Conservation (phyloP, 1,139 yeast species). For the Taiozyma sp. region DNA sequence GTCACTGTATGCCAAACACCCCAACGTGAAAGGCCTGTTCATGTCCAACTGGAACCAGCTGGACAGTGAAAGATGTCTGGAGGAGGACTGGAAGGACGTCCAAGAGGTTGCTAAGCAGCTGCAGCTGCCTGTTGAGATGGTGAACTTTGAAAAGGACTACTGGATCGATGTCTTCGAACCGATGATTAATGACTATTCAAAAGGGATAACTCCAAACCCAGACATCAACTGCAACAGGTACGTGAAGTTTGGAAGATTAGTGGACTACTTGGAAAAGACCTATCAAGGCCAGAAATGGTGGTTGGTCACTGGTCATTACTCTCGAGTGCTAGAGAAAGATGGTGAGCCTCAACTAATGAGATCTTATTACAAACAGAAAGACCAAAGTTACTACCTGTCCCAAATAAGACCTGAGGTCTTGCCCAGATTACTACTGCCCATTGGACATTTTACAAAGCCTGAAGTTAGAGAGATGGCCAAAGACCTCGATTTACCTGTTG, state of each 20-base stretch:
- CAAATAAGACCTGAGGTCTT: conserved; percentile 50
- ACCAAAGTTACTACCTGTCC: conserved; percentile 87
- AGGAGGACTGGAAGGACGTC: conserved; percentile 87
- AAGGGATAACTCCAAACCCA: conserved; percentile 90
- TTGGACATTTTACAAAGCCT: conserved; percentile 74
- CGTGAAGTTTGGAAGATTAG: conserved; percentile 81
- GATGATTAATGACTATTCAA: conserved; percentile 67
- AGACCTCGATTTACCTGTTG: conserved; percentile 48
- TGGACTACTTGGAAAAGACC: conserved; percentile 44
- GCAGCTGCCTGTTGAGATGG: conserved; percentile 65
- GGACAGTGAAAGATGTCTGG: conserved; percentile 54
- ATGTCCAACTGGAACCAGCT: conserved; percentile 88
- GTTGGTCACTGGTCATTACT: conserved; percentile 94
- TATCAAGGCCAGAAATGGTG: conserved; percentile 49
- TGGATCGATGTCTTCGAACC: conserved; percentile 93
- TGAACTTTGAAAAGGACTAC: conserved; percentile 84
- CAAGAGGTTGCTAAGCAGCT: conserved; percentile 56
- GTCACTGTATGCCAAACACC: conserved; percentile 47
- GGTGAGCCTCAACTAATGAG: conserved; percentile 48
- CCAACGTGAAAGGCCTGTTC: conserved; percentile 70
- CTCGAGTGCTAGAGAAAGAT: conserved; percentile 45
- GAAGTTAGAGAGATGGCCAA: conserved; percentile 66
- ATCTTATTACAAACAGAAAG: conserved; percentile 61
- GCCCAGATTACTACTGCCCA: conserved; percentile 60
- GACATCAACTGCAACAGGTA: conserved; percentile 83